Conservation (phyloP, 1,284 basidiomycete species). For the Ustilago shanxiensis region DNA sequence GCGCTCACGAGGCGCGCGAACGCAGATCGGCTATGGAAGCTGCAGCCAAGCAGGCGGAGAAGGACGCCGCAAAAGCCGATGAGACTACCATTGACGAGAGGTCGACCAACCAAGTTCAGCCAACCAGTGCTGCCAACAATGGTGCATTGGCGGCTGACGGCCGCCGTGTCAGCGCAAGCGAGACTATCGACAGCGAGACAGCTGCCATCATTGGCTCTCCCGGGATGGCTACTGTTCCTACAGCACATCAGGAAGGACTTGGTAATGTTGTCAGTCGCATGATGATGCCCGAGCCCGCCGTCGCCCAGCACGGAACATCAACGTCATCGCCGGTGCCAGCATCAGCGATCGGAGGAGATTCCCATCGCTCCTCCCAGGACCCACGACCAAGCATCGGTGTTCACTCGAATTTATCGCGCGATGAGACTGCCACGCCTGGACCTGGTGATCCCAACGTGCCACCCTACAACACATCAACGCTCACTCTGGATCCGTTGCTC, state of each 20-base stretch:
- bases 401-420: slow-evolving; percentile 27
- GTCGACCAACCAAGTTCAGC: slow-evolving; percentile 29
- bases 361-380: slow-evolving; percentile 14
- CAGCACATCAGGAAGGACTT: slow-evolving; percentile 40
- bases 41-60: slow-evolving; percentile 42
- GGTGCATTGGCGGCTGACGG: slow-evolving; percentile 13
- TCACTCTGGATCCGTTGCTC: slow-evolving; percentile 43
- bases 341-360: slow-evolving; percentile 6
- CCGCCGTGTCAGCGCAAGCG: slow-evolving; percentile 37
- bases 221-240: slow-evolving; percentile 21
- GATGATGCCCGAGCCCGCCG: slow-evolving; percentile 32
- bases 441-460: slow-evolving; percentile 6
- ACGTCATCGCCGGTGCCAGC: slow-evolving; percentile 13
- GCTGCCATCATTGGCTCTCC: slow-evolving; percentile 37
- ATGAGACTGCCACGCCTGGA: slow-evolving; percentile 14
- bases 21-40: slow-evolving; percentile 43
- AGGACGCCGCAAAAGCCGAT: slow-evolving; percentile 42
- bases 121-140: background rate
- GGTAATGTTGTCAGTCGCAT: slow-evolving; percentile 45
- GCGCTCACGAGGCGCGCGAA: slow-evolving; percentile 39
- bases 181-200: slow-evolving; percentile 50
- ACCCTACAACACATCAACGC: slow-evolving; percentile 24
- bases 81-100: slow-evolving; percentile 50
- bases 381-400: slow-evolving; percentile 37
- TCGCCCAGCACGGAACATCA: slow-evolving; percentile 13